A percentile compares a stretch with the other conserved stretches of the same genome.
phyloP scores from a whole-genome alignment of 805 yeast genomes.

The Metschnikowia colocasiae region DNA sequence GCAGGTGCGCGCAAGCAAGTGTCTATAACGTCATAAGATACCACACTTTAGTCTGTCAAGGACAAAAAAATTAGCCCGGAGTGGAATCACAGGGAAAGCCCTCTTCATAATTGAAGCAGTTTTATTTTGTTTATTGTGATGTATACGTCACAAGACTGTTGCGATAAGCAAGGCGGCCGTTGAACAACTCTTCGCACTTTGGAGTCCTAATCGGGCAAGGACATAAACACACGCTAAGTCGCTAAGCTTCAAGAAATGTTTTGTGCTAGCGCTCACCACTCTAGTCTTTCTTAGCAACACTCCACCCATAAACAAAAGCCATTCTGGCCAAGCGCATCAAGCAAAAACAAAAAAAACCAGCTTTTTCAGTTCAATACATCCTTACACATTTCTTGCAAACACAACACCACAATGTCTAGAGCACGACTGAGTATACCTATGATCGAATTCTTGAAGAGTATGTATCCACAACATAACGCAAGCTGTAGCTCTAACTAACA shows the following conservation, averaged over 20 bases:
- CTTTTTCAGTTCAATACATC: background rate
- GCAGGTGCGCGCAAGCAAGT: conserved; percentile 1
- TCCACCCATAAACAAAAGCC: conserved; percentile 1
- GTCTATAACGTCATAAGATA: background rate
- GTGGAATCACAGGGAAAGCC: background rate
- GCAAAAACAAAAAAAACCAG: background rate
- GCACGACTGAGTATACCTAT: conserved; percentile 27
- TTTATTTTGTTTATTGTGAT: background rate
- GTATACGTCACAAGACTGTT: background rate
- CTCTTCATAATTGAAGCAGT: background rate
- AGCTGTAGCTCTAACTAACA: conserved; percentile 23
- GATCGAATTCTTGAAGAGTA: conserved; percentile 43
- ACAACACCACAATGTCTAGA: conserved; percentile 6
- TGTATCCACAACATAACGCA: conserved; percentile 18
- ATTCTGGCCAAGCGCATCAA: background rate
- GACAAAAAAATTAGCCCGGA: background rate
- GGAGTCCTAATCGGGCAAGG: conserved; percentile 5
- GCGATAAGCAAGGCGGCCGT: background rate
- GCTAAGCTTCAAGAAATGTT: conserved; percentile 3
- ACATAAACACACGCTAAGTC: conserved; percentile 6
- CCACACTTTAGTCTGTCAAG: background rate
- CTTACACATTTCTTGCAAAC: background rate
- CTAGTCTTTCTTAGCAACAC: background rate
- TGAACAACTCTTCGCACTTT: conserved; percentile 1
- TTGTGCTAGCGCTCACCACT: conserved; percentile 7